Evolutionary conservation across 345 rosid genomes (phyloP).

Genomic region (Xanthoceras sorbifolium): DNA sequence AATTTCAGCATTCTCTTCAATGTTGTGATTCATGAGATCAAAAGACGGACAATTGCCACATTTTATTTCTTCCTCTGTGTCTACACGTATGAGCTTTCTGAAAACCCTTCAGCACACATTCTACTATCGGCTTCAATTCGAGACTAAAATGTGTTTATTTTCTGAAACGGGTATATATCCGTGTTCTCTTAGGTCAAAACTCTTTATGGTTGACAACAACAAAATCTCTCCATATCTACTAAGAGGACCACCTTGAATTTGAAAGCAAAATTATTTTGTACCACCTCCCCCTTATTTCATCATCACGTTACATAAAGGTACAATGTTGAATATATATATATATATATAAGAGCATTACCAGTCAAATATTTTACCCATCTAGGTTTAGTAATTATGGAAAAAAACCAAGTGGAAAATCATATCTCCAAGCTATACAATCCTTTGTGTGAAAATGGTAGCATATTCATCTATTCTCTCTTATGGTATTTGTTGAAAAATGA

Average conservation of each 20-base stretch:
- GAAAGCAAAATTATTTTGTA: background rate
- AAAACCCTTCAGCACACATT: conserved; percentile 9
- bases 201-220: conserved; percentile 22
- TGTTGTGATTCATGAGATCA: background rate
- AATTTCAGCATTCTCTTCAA: background rate
- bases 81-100: conserved; percentile 9
- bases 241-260: conserved; percentile 35
- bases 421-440: background rate
- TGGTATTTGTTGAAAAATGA: background rate
- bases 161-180: background rate
- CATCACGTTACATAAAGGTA: background rate
- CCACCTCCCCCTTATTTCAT: background rate
- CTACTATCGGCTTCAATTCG: conserved; percentile 21
- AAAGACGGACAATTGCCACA: background rate
- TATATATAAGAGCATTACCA: background rate
- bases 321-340: conserved; percentile 5
- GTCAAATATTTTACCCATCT: background rate
- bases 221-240: conserved; percentile 29
- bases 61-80: background rate
- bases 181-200: background rate
- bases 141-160: background rate
- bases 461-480: background rate
- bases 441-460: background rate
- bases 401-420: background rate
- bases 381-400: too few species aligned